These are phyloP conservation scores for Bipolaris sorokiniana DNA, from an alignment of 2,329 filamentous ascomycete genomes.

Conservation along the genomic window DNA sequence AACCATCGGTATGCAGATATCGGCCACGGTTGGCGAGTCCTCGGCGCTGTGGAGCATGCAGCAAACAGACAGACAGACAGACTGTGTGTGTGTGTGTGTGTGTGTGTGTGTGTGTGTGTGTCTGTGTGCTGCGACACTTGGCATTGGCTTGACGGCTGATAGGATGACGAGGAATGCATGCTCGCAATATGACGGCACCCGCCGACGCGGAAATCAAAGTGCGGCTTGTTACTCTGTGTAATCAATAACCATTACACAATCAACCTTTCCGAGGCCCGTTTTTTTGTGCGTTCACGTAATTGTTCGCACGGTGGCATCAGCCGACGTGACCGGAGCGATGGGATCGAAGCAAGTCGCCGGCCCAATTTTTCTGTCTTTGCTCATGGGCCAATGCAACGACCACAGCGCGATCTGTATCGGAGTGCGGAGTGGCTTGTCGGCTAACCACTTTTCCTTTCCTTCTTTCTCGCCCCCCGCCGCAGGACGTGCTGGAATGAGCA, in stretches of 20 bases:
- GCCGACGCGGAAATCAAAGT: slow-evolving; percentile 6
- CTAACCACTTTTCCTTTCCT: not conserved
- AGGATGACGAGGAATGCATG: slow-evolving; percentile 5
- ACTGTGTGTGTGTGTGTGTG: too few species aligned
- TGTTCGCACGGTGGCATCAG: slow-evolving; percentile 11
- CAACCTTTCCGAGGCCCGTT: slow-evolving; percentile 10
- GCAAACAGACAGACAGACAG: slow-evolving; percentile 1
- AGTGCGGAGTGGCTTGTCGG: not conserved
- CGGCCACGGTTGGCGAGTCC: slow-evolving; percentile 2
- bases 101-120: not conserved
- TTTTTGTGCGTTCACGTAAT: slow-evolving; percentile 27
- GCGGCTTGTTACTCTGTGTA: slow-evolving; percentile 12
- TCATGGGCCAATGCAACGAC: not conserved
- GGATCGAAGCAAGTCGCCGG: slow-evolving; percentile 1
- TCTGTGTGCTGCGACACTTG: slow-evolving; percentile 9
- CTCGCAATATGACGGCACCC: slow-evolving; percentile 3
- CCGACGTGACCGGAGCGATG: slow-evolving; percentile 1
- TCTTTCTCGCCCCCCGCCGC: not conserved
- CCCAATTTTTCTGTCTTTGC: not conserved
- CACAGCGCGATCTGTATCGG: not conserved
- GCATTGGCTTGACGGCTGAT: slow-evolving; percentile 8
- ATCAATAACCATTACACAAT: slow-evolving; percentile 18
- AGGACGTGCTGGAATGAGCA: slow-evolving; percentile 2
- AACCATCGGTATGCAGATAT: not conserved
- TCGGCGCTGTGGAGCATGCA: slow-evolving; percentile 8